Conservation (phyloP, 495 filamentous ascomycete species). For the Penicillium riverlandense region DNA sequence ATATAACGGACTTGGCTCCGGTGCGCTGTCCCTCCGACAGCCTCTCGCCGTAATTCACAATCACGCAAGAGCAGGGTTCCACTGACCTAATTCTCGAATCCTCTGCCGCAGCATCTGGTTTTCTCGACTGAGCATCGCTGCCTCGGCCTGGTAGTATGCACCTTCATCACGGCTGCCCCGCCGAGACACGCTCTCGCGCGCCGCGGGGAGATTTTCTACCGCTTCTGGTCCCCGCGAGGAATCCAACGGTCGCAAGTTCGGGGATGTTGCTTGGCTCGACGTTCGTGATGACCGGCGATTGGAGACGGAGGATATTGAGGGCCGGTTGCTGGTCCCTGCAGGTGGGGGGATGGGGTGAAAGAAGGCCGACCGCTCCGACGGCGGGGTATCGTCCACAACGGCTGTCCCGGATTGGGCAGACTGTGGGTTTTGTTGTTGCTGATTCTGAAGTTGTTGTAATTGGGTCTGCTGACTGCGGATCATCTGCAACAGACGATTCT, state of each 20-base stretch:
- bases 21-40: too few species aligned
- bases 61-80: not conserved
- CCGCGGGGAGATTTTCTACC: conserved; percentile 21
- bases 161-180: conserved; percentile 63
- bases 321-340: conserved; percentile 16
- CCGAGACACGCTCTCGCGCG: conserved; percentile 22
- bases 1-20: not conserved
- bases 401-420: conserved; percentile 28
- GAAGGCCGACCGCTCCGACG: conserved; percentile 52
- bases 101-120: conserved; percentile 88
- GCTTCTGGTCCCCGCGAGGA: conserved; percentile 16
- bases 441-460: conserved; percentile 56
- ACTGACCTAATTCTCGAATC: conserved; percentile 65
- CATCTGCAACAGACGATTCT: conserved; percentile 85
- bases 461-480: conserved; percentile 84
- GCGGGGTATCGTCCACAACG: conserved; percentile 61
- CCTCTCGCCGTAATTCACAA: too few species aligned
- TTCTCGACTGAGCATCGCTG: conserved; percentile 75
- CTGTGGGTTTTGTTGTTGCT: conserved; percentile 23
- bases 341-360: conserved; percentile 37
- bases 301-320: conserved; percentile 36
- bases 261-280: conserved; percentile 29
- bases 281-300: conserved; percentile 40
- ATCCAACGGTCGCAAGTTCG: conserved; percentile 29
- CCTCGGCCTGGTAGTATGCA: conserved; percentile 89